Evolutionary conservation across 202 grass and related monocot species (phyloP).

Genomic region (Hordeum pubiflorum): DNA sequence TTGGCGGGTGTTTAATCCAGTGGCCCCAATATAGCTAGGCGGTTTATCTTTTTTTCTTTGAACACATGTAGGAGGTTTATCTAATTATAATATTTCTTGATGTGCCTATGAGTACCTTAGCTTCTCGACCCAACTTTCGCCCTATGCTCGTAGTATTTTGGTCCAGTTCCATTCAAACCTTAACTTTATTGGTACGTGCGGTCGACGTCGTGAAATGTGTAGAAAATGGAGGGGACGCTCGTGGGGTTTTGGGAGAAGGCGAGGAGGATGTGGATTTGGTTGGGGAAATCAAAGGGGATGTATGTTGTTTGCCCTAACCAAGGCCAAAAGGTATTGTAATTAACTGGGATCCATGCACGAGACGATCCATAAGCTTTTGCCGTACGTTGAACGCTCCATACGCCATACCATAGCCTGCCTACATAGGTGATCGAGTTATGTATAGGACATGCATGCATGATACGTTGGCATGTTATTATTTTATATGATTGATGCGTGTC

Average conservation of each 20-base stretch:
- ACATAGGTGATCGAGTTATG: background rate
- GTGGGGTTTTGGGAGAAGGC: conserved; percentile 38
- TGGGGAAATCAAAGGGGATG: conserved; percentile 46
- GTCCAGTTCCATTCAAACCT: background rate
- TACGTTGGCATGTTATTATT: conserved; percentile 9
- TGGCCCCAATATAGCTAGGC: too few relatives aligned
- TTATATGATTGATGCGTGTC: background rate
- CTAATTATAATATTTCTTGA: background rate
- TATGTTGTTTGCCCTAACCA: conserved; percentile 30
- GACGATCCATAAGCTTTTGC: background rate
- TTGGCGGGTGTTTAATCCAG: background rate
- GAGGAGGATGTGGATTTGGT: conserved; percentile 17
- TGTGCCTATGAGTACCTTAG: background rate
- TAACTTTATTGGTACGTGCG: background rate
- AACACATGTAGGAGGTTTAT: background rate
- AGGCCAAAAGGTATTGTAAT: background rate
- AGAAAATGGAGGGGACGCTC: background rate
- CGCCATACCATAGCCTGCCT: background rate
- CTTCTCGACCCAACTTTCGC: background rate
- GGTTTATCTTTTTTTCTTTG: too few relatives aligned
- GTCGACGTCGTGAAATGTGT: background rate
- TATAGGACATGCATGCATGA: conserved; percentile 15
- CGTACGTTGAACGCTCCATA: conserved; percentile 12
- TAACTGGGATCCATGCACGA: background rate
- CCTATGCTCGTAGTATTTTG: background rate